phyloP scores from a whole-genome alignment of 208 protist genomes.

The Baffinella frigidus region DNA sequence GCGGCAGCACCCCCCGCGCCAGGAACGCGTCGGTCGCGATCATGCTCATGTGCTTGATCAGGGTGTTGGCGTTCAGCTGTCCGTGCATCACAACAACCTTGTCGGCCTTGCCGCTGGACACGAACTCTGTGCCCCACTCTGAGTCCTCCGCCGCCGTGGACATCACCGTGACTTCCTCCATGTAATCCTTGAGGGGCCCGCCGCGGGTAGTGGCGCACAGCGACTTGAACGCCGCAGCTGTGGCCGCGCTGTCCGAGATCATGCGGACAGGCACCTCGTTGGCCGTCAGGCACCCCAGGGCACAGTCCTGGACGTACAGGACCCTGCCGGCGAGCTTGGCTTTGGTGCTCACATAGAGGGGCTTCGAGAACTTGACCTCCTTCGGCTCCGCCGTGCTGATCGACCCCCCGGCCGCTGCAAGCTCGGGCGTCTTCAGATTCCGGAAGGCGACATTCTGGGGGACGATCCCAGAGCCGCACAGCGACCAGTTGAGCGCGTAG shows the following conservation, averaged over 20 bases:
- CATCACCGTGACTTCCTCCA: not conserved
- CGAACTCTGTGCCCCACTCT: not conserved
- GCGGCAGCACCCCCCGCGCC: not conserved
- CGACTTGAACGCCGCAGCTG: not conserved
- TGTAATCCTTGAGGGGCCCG: not conserved
- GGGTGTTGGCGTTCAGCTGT: not conserved
- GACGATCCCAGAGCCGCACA: constrained; percentile 5
- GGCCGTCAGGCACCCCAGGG: not conserved
- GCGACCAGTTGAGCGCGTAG: constrained; percentile 30
- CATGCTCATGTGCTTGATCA: not conserved
- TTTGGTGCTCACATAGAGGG: not conserved
- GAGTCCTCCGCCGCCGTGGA: not conserved
- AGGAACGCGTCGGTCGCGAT: not conserved
- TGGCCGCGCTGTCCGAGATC: not conserved
- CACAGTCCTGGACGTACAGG: not conserved
- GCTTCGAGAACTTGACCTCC: not conserved
- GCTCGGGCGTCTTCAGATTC: not conserved
- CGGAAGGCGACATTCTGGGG: not conserved
- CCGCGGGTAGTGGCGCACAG: not conserved
- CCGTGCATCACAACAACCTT: not conserved
- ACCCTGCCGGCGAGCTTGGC: not conserved
- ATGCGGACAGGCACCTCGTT: constrained; percentile 35
- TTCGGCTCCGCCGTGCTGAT: not conserved
- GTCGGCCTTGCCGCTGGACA: not conserved
- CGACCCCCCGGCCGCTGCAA: not conserved